These are phyloP conservation scores for Botrytis paeoniae DNA, from an alignment of 2,329 filamentous ascomycete species.

Conservation along the genomic window DNA sequence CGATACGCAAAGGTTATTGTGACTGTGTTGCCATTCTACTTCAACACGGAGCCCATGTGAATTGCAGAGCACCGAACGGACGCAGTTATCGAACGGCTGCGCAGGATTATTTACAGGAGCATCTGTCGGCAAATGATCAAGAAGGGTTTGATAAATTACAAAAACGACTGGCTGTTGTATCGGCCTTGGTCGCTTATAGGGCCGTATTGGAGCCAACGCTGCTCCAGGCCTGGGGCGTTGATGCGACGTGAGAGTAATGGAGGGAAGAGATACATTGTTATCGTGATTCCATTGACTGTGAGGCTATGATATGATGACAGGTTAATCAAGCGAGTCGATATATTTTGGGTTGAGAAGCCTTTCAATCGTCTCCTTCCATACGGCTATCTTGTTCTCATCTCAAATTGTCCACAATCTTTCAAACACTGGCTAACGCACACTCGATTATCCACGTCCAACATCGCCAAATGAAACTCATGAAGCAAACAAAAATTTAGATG, in stretches of 20 bases:
- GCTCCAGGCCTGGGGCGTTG: neutral
- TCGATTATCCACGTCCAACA: too few relatives aligned
- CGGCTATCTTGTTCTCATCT: neutral
- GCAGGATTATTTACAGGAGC: constrained; percentile 1
- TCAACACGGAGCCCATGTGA: constrained; percentile 15
- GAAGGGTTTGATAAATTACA: constrained; percentile 4
- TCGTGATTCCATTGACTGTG: neutral
- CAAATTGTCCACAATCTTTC: neutral
- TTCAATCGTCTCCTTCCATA: neutral
- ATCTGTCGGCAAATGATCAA: constrained; percentile 7
- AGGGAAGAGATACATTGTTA: neutral
- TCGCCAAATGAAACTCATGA: fast-evolving
- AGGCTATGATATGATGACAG: too few relatives aligned
- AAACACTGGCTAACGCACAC: neutral
- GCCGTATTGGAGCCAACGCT: neutral
- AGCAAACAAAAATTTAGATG: neutral
- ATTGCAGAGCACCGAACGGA: neutral
- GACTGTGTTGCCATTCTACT: constrained; percentile 17
- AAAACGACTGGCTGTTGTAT: neutral
- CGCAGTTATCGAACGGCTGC: constrained; percentile 12
- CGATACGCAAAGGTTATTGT: constrained; percentile 13
- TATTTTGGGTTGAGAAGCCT: neutral
- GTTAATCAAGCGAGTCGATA: neutral
- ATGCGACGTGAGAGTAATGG: neutral
- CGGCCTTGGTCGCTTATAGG: neutral